Evolutionary conservation across 2,329 filamentous ascomycete genomes (phyloP).

Genomic region (Alternaria arbusti): DNA sequence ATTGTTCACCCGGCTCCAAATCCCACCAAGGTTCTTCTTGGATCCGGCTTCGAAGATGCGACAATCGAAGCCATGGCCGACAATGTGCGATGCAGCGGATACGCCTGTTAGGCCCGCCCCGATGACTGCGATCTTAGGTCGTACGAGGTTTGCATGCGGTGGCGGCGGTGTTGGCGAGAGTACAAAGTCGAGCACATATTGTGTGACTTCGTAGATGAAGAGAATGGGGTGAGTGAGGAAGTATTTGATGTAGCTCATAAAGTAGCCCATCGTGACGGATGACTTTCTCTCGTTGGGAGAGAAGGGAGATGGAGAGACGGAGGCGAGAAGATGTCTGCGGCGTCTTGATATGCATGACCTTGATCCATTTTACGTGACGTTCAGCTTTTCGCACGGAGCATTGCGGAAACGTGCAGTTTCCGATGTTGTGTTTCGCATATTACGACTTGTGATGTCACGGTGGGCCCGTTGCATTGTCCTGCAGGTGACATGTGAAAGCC

Average conservation of each 20-base stretch:
- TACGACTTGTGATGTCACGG: slow-evolving; percentile 30
- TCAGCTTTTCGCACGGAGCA: not conserved
- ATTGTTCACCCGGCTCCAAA: slow-evolving; percentile 83
- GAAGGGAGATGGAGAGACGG: not conserved
- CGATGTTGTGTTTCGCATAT: slow-evolving; percentile 15
- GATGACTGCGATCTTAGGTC: slow-evolving; percentile 63
- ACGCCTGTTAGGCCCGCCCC: slow-evolving; percentile 70
- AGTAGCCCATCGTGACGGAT: slow-evolving; percentile 25
- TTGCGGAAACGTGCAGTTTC: slow-evolving; percentile 17
- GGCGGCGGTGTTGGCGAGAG: slow-evolving; percentile 74
- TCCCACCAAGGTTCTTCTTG: slow-evolving; percentile 73
- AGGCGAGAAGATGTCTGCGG: not conserved
- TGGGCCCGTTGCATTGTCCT: slow-evolving; percentile 11
- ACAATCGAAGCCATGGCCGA: slow-evolving; percentile 85
- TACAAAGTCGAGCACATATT: slow-evolving; percentile 68
- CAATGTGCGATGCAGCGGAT: slow-evolving; percentile 79
- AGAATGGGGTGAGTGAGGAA: slow-evolving; percentile 56
- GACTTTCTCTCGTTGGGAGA: not conserved
- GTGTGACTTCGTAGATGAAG: slow-evolving; percentile 69
- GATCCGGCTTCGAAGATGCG: slow-evolving; percentile 76
- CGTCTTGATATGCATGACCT: not conserved
- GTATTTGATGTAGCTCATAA: slow-evolving; percentile 23
- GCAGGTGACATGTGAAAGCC: slow-evolving; percentile 26
- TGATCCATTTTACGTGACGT: not conserved
- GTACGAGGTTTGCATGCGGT: slow-evolving; percentile 61